Percentiles rank a stretch among this genome's conserved stretches.
Evolutionary conservation across 495 filamentous ascomycete genomes (phyloP).

Genomic region (Letharia columbiana): DNA sequence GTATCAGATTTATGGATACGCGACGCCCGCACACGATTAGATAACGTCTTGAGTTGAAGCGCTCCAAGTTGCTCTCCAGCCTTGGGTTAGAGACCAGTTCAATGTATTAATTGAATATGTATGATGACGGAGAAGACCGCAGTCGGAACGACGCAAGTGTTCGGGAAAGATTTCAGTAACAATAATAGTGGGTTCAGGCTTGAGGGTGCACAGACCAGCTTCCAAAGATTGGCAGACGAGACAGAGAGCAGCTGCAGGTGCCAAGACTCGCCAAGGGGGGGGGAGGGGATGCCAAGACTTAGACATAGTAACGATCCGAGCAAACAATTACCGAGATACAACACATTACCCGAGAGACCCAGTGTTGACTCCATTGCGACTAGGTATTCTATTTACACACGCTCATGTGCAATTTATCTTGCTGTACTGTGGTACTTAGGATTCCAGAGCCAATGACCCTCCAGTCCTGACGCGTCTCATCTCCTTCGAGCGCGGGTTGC

Average conservation of each 20-base stretch:
- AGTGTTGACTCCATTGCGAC: background rate
- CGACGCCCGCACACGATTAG: constrained; percentile 14
- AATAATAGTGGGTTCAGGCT: background rate
- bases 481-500: constrained; percentile 12
- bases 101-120: background rate
- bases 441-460: background rate
- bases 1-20: constrained; percentile 13
- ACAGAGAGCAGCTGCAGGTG: background rate
- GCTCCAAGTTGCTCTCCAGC: constrained; percentile 1
- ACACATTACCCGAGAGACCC: background rate
- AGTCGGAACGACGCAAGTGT: background rate
- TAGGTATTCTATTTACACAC: background rate
- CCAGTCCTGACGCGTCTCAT: constrained; percentile 8
- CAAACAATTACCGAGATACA: background rate
- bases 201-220: background rate
- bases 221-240: background rate
- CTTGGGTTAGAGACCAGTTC: background rate
- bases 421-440: background rate
- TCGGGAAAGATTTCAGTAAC: background rate
- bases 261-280: background rate
- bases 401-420: background rate
- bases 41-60: constrained; percentile 13
- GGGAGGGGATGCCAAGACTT: constrained; percentile 1
- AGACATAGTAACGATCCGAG: background rate
- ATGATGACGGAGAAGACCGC: background rate